phyloP scores from a whole-genome alignment of 2,329 filamentous ascomycete species.

The Plenodomus lindquistii region DNA sequence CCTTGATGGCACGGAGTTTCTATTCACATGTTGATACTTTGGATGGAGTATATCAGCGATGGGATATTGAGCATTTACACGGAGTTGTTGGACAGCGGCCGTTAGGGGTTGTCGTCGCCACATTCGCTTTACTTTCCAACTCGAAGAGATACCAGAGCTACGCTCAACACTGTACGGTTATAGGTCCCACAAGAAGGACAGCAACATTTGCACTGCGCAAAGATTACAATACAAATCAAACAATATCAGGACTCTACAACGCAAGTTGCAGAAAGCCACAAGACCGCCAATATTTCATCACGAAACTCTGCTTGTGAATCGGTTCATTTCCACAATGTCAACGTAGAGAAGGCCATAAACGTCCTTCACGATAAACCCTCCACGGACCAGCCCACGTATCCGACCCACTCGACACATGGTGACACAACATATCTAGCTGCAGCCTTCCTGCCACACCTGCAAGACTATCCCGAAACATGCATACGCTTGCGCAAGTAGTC shows the following conservation, averaged over 20 bases:
- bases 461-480: slow-evolving; percentile 16
- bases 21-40: slow-evolving; percentile 20
- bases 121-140: slow-evolving; percentile 31
- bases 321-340: neutral
- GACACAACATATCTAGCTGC: slow-evolving; percentile 22
- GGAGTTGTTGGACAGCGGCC: slow-evolving; percentile 21
- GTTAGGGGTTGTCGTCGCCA: slow-evolving; percentile 22
- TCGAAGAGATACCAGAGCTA: slow-evolving; percentile 45
- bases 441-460: slow-evolving; percentile 14
- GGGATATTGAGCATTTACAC: slow-evolving; percentile 23
- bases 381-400: slow-evolving; percentile 9
- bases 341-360: neutral
- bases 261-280: slow-evolving; percentile 4
- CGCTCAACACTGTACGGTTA: slow-evolving; percentile 42
- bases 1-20: slow-evolving; percentile 38
- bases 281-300: slow-evolving; percentile 3
- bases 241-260: slow-evolving; percentile 16
- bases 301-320: too few species aligned
- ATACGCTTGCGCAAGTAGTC: slow-evolving; percentile 15
- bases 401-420: slow-evolving; percentile 18
- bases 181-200: slow-evolving; percentile 25
- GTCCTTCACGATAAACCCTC: slow-evolving; percentile 1
- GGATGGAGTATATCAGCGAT: slow-evolving; percentile 15
- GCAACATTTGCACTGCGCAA: slow-evolving; percentile 13
- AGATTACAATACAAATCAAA: slow-evolving; percentile 19